Evolutionary conservation across 148 eudicot genomes (phyloP).

Genomic region (Fallopia convolvulus): DNA sequence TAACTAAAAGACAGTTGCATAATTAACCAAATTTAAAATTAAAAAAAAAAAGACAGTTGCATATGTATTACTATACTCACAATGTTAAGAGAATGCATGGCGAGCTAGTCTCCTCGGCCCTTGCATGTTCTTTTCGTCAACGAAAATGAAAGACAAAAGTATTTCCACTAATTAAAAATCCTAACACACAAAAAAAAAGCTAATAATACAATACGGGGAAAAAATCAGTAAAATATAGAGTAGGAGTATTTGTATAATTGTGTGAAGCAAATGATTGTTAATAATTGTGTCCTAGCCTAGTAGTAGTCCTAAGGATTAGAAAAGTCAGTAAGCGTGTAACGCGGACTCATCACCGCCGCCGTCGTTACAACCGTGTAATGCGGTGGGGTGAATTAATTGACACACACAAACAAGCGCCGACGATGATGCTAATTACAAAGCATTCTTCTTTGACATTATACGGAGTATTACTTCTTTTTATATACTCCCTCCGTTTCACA

Average conservation of each 20-base stretch:
- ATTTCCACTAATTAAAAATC: neutral
- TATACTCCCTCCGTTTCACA: too few relatives aligned
- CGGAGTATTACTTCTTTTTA: too few relatives aligned
- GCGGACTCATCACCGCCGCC: neutral
- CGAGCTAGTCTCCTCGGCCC: neutral
- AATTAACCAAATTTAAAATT: too few relatives aligned
- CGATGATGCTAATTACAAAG: too few relatives aligned
- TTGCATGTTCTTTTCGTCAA: constrained; percentile 1
- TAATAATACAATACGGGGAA: neutral
- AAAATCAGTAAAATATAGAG: too few relatives aligned
- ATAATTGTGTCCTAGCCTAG: neutral
- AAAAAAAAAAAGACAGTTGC: neutral
- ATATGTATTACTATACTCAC: neutral
- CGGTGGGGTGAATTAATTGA: too few relatives aligned
- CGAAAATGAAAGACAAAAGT: constrained; percentile 1
- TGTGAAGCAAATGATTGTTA: neutral
- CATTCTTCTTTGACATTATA: too few relatives aligned
- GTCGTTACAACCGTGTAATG: neutral
- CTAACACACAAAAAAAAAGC: neutral
- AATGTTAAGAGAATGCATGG: neutral
- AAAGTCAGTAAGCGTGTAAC: too few relatives aligned
- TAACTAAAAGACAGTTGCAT: neutral
- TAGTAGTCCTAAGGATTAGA: neutral
- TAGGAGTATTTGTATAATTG: neutral
- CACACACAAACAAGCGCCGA: neutral